Evolutionary conservation across 768 basidiomycete species (phyloP), one percentile per base, ranked within the genome.

Genomic region (Pisolithus tinctorius): DNA sequence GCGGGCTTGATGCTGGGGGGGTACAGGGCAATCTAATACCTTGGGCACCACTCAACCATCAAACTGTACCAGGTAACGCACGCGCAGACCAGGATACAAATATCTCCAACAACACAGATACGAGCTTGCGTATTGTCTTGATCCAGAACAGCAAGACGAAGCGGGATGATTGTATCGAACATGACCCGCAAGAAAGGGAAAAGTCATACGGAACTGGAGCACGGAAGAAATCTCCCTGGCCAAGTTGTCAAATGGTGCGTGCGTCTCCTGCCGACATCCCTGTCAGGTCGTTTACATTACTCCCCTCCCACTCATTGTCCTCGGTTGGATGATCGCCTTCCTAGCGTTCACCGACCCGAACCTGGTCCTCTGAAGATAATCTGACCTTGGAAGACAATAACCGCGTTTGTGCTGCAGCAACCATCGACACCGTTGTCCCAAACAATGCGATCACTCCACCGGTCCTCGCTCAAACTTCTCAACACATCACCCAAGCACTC

Each of bases 101-200:
- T 20, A 97, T 73, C 37, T 96, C 93, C 40, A 99, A 71, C n/a
- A 95, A 74, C 0, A 88, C 83, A 0, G 93, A 95, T 20, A 0
- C 95, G 93, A 0, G 90, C 78, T 65, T 97, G 95, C 0, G 88
- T 90, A 60, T 94, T 98, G 66, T 98, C 96, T 40, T 69, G 74
- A 53, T 87, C 84, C 25, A 98, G 74, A 4, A 71, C 66, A 0
- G 80, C 70, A 23, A 99, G 74, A 6, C 96, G 87, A 0, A 94
- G 93, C 0, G 86, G 81, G 59, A 98, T 86, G 71, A 90, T 80
- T 0, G 79, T 70, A 1, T 72, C 52, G 70, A 91, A 97, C 7
- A 82, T 78, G 6, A 75, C 69, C 4, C 71, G 67, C 61, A 98
- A 72, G 65, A 83, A 94, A 0, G 82, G 78, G 73, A 61, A 63